These are phyloP conservation scores for Serpula lacrymans DNA, from an alignment of 768 basidiomycete genomes.

Conservation along the genomic window DNA sequence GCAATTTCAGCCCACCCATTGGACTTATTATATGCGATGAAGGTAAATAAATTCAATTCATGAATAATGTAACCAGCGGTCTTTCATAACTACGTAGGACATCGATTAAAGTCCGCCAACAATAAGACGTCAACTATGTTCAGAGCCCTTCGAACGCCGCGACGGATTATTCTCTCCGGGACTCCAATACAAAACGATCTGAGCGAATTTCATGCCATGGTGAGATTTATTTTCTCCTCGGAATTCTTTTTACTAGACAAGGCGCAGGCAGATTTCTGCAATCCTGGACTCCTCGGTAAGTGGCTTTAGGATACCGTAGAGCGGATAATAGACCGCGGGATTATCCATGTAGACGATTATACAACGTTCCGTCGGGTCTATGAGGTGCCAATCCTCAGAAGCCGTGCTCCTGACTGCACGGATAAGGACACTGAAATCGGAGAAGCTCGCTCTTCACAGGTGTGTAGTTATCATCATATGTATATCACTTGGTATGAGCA, in stretches of 20 bases:
- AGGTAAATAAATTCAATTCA: constrained; percentile 45
- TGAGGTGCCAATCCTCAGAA: constrained; percentile 83
- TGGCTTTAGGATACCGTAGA: too few relatives aligned
- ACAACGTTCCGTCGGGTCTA: constrained; percentile 75
- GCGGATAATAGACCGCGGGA: too few relatives aligned
- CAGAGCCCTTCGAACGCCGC: constrained; percentile 65
- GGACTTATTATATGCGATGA: constrained; percentile 96
- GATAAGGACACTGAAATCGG: constrained; percentile 74
- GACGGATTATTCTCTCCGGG: constrained; percentile 88
- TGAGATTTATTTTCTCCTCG: constrained; percentile 29
- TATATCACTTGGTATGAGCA: too few relatives aligned
- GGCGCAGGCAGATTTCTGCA: constrained; percentile 83
- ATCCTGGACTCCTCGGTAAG: constrained; percentile 83
- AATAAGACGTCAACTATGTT: constrained; percentile 91
- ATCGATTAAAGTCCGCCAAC: constrained; percentile 87
- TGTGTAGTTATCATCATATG: constrained; percentile 30
- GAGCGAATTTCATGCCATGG: constrained; percentile 95
- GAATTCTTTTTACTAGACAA: not conserved
- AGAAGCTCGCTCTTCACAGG: constrained; percentile 73
- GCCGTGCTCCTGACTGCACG: constrained; percentile 74
- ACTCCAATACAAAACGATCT: constrained; percentile 98
- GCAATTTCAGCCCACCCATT: constrained; percentile 68
- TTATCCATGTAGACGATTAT: constrained; percentile 58
- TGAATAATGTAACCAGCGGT: constrained; percentile 1
- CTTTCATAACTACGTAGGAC: constrained; percentile 46